Evolutionary conservation across 2,329 filamentous ascomycete species (phyloP).

Genomic region (Lachnellula occidentalis): DNA sequence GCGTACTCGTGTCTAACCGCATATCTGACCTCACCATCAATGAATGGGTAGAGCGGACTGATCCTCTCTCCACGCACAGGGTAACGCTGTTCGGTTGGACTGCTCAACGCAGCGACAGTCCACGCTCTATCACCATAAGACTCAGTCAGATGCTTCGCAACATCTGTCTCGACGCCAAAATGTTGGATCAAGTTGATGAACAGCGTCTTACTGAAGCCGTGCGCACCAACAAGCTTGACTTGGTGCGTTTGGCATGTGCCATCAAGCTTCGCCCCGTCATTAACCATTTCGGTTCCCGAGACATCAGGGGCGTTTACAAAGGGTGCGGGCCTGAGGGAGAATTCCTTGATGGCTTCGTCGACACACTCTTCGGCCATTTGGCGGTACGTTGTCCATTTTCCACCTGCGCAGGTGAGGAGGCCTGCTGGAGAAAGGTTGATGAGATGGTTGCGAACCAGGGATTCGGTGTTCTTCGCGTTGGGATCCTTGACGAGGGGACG

Average conservation of each 20-base stretch:
- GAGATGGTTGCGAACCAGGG: constrained; percentile 81
- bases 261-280: constrained; percentile 65
- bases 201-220: constrained; percentile 82
- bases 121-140: constrained; percentile 91
- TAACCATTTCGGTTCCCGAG: constrained; percentile 62
- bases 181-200: constrained; percentile 96
- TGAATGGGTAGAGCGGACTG: constrained; percentile 76
- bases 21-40: constrained; percentile 88
- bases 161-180: constrained; percentile 85
- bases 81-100: constrained; percentile 71
- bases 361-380: constrained; percentile 91
- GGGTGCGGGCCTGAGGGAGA: constrained; percentile 54
- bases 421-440: constrained; percentile 75
- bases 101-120: constrained; percentile 78
- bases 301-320: constrained; percentile 59
- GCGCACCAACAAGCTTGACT: constrained; percentile 74
- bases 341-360: constrained; percentile 68
- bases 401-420: constrained; percentile 77
- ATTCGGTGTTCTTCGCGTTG: constrained; percentile 79
- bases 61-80: constrained; percentile 79
- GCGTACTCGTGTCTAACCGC: constrained; percentile 86
- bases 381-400: constrained; percentile 90
- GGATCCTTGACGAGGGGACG: constrained; percentile 81
- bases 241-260: constrained; percentile 79
- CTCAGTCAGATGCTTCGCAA: constrained; percentile 80